phyloP scores from a whole-genome alignment of 2,329 filamentous ascomycete genomes.

The Gyromitra esculenta region DNA sequence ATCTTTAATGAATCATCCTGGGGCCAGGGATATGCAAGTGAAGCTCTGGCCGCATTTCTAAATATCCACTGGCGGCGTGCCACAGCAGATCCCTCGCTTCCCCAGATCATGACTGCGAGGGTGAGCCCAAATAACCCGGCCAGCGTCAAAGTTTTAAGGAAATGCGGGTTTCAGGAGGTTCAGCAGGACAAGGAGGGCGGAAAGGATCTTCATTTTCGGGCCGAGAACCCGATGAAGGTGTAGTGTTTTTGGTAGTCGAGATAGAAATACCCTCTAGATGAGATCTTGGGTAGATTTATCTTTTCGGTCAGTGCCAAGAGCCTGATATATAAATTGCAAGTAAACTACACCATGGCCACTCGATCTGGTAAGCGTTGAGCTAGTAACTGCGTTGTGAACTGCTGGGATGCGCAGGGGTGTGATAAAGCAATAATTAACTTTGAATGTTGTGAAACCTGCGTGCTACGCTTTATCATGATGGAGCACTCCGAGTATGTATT shows the following conservation, averaged over 20 bases:
- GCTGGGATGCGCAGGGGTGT: too few species aligned
- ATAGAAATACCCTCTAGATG: neutral
- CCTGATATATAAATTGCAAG: too few species aligned
- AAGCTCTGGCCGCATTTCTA: conserved; percentile 20
- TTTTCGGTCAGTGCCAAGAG: too few species aligned
- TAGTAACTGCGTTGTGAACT: too few species aligned
- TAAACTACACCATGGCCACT: too few species aligned
- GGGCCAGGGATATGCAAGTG: conserved; percentile 34
- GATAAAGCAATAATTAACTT: too few species aligned
- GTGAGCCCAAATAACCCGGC: conserved; percentile 14
- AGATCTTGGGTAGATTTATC: too few species aligned
- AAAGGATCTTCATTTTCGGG: conserved; percentile 9
- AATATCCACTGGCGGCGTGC: conserved; percentile 12
- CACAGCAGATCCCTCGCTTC: neutral
- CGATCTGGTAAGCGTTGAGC: too few species aligned
- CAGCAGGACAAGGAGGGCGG: neutral
- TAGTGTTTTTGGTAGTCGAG: neutral
- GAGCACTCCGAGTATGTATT: too few species aligned
- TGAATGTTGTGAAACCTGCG: too few species aligned
- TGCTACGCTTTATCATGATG: too few species aligned
- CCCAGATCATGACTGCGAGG: conserved; percentile 6
- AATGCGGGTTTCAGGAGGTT: conserved; percentile 26
- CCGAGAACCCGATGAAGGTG: neutral
- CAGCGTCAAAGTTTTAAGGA: conserved; percentile 33
- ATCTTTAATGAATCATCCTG: conserved; percentile 34